phyloP scores from a whole-genome alignment of 257 asterid genomes.

The Agastache rugosa region DNA sequence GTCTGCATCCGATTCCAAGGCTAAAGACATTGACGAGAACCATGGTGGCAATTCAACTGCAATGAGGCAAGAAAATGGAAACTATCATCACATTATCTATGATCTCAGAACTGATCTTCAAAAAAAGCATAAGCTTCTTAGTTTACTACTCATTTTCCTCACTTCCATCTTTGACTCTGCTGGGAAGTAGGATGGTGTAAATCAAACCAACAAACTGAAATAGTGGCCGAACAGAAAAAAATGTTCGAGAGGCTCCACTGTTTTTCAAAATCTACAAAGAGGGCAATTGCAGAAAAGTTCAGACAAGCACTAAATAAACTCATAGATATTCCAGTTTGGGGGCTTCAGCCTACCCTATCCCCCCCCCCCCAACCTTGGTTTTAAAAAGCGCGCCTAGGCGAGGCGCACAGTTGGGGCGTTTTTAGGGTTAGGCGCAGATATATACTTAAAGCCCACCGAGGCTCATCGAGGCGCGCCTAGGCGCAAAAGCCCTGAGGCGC shows the following conservation, averaged over 20 bases:
- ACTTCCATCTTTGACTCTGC: not conserved
- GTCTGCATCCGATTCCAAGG: slow-evolving; percentile 73
- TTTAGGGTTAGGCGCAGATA: too few relatives aligned
- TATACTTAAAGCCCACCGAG: too few relatives aligned
- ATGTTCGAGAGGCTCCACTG: not conserved
- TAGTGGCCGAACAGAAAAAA: not conserved
- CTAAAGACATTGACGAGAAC: slow-evolving; percentile 78
- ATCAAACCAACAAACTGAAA: not conserved
- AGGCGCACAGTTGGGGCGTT: too few relatives aligned
- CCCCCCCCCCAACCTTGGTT: too few relatives aligned
- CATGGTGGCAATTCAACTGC: slow-evolving; percentile 94
- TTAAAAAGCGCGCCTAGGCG: too few relatives aligned
- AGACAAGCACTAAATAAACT: not conserved
- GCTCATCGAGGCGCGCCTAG: too few relatives aligned
- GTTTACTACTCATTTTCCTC: not conserved
- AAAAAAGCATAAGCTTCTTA: not conserved
- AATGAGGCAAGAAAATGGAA: slow-evolving; percentile 38
- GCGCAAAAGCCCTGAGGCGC: too few relatives aligned
- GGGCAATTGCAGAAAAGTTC: not conserved
- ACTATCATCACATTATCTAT: slow-evolving; percentile 13
- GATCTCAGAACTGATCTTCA: not conserved
- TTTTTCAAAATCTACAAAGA: not conserved
- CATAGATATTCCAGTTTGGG: too few relatives aligned
- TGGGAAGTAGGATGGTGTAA: not conserved
- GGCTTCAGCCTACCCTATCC: too few relatives aligned